Percentiles rank a stretch among this genome's conserved stretches.
phyloP scores from a whole-genome alignment of 2,329 filamentous ascomycete species.

The Trichophyton schoenleinii region DNA sequence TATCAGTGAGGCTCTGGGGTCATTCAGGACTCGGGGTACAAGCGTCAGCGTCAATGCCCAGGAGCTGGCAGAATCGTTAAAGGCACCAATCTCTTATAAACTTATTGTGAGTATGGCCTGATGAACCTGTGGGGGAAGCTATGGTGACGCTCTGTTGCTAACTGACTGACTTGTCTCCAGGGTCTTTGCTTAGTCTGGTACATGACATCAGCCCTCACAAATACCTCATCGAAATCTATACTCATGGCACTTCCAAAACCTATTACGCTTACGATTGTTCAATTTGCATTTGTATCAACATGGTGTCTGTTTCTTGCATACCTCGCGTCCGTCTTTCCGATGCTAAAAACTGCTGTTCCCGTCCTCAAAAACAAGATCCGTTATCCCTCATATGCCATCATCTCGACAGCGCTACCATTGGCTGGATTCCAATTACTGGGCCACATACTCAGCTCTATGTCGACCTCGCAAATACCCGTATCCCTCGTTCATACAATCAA shows the following conservation, averaged over 20 bases:
- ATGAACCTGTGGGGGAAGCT: background rate
- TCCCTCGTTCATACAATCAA: constrained; percentile 98
- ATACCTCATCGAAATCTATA: constrained; percentile 96
- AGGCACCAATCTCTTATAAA: constrained; percentile 75
- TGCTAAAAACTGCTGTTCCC: constrained; percentile 57
- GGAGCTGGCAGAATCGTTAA: constrained; percentile 81
- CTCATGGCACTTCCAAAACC: constrained; percentile 82
- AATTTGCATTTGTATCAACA: constrained; percentile 83
- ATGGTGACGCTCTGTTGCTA: background rate
- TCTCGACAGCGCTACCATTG: constrained; percentile 77
- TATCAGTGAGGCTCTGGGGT: constrained; percentile 74
- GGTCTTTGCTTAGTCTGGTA: constrained; percentile 84
- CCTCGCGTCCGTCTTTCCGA: constrained; percentile 59
- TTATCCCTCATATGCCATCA: constrained; percentile 64
- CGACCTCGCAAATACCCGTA: constrained; percentile 87
- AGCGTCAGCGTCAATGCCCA: constrained; percentile 89
- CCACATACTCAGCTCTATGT: constrained; percentile 85
- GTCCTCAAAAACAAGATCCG: constrained; percentile 76
- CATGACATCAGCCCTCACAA: constrained; percentile 85
- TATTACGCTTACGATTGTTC: constrained; percentile 78
- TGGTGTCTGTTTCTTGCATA: constrained; percentile 74
- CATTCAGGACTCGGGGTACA: constrained; percentile 64
- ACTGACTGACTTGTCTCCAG: constrained; percentile 37
- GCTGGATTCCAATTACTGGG: constrained; percentile 87
- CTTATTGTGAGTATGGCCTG: constrained; percentile 53